Evolutionary conservation across 768 basidiomycete species (phyloP).

Genomic region (Russula sp.): DNA sequence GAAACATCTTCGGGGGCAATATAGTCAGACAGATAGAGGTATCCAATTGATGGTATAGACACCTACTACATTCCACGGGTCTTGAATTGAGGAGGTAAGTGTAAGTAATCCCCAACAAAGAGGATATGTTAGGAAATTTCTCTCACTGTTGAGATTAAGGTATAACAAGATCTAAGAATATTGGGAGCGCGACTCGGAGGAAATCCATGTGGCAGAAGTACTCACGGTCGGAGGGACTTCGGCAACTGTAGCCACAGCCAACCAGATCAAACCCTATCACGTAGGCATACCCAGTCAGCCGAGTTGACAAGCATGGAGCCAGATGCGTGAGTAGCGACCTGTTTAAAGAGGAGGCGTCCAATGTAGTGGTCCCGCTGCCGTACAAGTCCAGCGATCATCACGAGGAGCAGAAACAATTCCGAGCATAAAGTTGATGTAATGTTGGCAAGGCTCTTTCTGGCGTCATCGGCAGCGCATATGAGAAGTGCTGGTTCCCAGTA

Average conservation of each 20-base stretch:
- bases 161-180: slow-evolving; percentile 7
- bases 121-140: neutral
- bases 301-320: neutral
- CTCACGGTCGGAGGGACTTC: slow-evolving; percentile 17
- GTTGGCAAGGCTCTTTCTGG: neutral
- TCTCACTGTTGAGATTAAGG: slow-evolving; percentile 7
- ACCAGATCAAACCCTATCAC: slow-evolving; percentile 15
- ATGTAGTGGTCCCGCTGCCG: slow-evolving; percentile 19
- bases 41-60: neutral
- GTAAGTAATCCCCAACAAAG: neutral
- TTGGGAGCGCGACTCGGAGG: neutral
- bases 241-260: slow-evolving; percentile 10
- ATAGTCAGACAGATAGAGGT: neutral
- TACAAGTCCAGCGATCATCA: slow-evolving; percentile 14
- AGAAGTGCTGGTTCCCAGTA: neutral
- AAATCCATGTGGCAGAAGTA: neutral
- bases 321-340: neutral
- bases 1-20: slow-evolving; percentile 7
- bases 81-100: neutral
- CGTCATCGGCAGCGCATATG: neutral
- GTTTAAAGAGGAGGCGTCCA: slow-evolving; percentile 19
- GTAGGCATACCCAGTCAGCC: neutral
- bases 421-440: slow-evolving; percentile 1
- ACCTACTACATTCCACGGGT: slow-evolving; percentile 6
- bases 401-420: slow-evolving; percentile 9